A percentile compares a stretch with the other conserved stretches of the same genome.
Conservation (phyloP, 2,329 filamentous ascomycete species). For the Triangularia setosa region DNA sequence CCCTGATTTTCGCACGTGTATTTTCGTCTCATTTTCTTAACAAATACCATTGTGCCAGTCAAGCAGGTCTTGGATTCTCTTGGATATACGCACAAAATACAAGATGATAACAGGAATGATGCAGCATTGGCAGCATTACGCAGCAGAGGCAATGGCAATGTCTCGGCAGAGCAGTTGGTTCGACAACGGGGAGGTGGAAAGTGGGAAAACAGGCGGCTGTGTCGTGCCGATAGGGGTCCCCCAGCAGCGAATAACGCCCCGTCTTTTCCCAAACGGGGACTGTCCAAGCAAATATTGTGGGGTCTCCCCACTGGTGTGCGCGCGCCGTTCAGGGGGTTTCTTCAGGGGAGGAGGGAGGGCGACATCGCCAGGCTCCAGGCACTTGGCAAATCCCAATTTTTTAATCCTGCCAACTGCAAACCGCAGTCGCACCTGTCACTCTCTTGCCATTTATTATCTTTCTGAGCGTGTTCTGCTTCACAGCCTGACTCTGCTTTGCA, state of each 20-base stretch:
- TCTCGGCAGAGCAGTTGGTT: not conserved
- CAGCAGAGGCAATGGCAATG: not conserved
- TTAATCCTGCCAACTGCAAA: not conserved
- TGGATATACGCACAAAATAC: not conserved
- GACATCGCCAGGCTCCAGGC: not conserved
- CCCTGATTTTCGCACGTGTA: not conserved
- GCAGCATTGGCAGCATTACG: not conserved
- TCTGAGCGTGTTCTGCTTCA: not conserved
- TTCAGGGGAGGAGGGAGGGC: not conserved
- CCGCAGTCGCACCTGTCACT: not conserved
- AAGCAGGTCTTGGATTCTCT: not conserved
- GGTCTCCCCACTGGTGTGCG: not conserved
- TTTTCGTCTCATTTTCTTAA: not conserved
- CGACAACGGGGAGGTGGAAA: not conserved
- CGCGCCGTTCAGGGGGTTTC: conserved; percentile 1
- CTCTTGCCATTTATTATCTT: not conserved
- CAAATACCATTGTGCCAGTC: not conserved
- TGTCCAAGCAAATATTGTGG: not conserved
- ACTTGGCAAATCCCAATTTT: conserved; percentile 5
- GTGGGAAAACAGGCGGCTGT: not conserved
- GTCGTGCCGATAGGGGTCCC: not conserved
- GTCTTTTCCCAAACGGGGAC: not conserved
- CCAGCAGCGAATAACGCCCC: not conserved
- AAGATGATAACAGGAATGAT: not conserved
- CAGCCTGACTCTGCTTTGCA: not conserved